Conservation (phyloP, 768 basidiomycete species). For the Leccinum uliginosum region DNA sequence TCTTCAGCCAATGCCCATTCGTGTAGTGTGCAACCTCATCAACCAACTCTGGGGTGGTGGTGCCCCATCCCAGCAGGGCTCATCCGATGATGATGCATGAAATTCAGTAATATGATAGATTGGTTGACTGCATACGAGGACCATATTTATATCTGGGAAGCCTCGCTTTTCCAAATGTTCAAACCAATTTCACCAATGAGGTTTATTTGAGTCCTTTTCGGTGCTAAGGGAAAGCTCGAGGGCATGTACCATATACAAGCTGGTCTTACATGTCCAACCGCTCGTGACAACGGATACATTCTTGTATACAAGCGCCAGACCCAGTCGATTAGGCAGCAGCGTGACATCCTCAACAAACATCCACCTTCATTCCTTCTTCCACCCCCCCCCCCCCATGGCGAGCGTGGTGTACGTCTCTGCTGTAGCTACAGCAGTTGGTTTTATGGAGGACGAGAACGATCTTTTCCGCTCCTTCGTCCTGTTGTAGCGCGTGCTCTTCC, state of each 20-base stretch:
- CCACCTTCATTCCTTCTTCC: too few species aligned
- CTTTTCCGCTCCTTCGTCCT: slow-evolving; percentile 68
- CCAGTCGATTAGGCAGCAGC: neutral
- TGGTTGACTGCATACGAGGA: neutral
- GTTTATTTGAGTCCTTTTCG: neutral
- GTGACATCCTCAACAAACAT: too few species aligned
- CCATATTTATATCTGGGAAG: neutral
- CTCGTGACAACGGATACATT: neutral
- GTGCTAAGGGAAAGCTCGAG: neutral
- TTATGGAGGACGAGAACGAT: slow-evolving; percentile 72
- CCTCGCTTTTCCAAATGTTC: neutral
- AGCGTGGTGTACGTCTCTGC: slow-evolving; percentile 31
- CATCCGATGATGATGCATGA: slow-evolving; percentile 16
- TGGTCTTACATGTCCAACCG: neutral
- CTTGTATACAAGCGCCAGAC: too few species aligned
- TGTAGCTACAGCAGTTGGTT: slow-evolving; percentile 33
- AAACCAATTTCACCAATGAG: neutral
- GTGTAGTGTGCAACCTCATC: slow-evolving; percentile 54
- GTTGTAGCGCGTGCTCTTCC: slow-evolving; percentile 58
- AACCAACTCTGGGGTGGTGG: slow-evolving; percentile 45
- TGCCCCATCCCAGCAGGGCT: slow-evolving; percentile 18
- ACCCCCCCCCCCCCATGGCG: slow-evolving; percentile 32
- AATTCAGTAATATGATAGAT: neutral
- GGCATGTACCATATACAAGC: neutral
- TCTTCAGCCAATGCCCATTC: slow-evolving; percentile 54